Evolutionary conservation across 2,329 filamentous ascomycete species (phyloP).

Genomic region (Dactylellina sp.): DNA sequence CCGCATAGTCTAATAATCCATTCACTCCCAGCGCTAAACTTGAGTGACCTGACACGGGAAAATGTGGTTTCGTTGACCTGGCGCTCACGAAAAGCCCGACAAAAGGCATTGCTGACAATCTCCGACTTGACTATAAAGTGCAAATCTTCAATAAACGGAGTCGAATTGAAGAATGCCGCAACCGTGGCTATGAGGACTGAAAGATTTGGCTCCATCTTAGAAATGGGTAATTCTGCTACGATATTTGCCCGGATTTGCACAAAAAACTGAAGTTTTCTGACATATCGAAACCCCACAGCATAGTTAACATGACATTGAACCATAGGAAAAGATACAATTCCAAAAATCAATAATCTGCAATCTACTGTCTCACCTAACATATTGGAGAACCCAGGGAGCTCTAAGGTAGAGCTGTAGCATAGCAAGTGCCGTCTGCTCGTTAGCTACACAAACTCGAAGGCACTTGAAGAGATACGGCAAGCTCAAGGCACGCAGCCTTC

Average conservation of each 20-base stretch:
- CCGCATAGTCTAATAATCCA: constrained; percentile 50
- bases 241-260: constrained; percentile 36
- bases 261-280: constrained; percentile 32
- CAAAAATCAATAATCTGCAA: background rate
- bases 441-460: constrained; percentile 11
- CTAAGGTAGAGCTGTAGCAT: constrained; percentile 18
- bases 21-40: constrained; percentile 50
- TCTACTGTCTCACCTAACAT: constrained; percentile 27
- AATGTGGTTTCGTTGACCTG: constrained; percentile 7
- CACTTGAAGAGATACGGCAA: constrained; percentile 35
- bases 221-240: constrained; percentile 16
- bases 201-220: constrained; percentile 34
- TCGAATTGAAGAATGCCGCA: constrained; percentile 5
- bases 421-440: constrained; percentile 18
- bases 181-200: constrained; percentile 17
- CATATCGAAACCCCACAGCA: background rate
- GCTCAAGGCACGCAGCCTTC: constrained; percentile 12
- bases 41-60: constrained; percentile 27
- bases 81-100: constrained; percentile 11
- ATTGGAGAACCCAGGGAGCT: constrained; percentile 18
- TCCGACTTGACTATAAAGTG: constrained; percentile 46
- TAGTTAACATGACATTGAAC: constrained; percentile 3
- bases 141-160: background rate
- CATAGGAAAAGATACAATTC: background rate
- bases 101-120: constrained; percentile 38